Conservation (phyloP, 495 filamentous ascomycete genomes). For the Lindgomyces ingoldianus region DNA sequence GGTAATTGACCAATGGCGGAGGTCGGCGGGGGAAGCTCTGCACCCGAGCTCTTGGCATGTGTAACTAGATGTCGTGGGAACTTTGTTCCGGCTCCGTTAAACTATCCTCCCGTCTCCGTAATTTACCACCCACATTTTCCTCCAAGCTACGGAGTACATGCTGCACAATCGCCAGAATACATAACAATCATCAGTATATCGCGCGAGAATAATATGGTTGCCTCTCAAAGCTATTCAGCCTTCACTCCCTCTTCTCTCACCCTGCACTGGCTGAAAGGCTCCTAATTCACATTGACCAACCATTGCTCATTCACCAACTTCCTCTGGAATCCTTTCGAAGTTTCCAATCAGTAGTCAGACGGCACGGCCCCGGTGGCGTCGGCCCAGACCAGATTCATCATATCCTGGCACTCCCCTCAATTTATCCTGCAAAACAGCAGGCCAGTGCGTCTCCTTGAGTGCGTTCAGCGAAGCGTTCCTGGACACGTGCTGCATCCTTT, state of each 20-base stretch:
- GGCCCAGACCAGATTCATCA: neutral
- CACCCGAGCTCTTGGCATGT: neutral
- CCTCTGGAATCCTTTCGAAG: neutral
- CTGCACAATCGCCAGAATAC: neutral
- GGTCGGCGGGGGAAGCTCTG: neutral
- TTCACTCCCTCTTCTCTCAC: no score
- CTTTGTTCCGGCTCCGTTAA: no score
- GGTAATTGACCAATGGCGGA: conserved; percentile 1
- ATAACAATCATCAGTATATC: neutral
- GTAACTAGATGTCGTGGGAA: no score
- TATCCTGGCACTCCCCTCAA: no score
- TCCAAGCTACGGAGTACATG: neutral
- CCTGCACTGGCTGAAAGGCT: no score
- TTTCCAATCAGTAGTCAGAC: neutral
- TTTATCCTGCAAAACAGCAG: conserved; percentile 3
- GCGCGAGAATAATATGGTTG: neutral
- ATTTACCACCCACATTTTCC: no score
- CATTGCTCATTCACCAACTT: no score
- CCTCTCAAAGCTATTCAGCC: neutral
- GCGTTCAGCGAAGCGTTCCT: neutral
- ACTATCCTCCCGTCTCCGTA: no score
- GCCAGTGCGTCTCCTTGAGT: neutral
- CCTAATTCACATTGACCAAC: no score
- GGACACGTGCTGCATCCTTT: neutral
- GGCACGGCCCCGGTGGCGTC: neutral